Base-by-base conservation (phyloP, 1,139 yeast genomes). In the Zygosaccharomyces sapae region DNA sequence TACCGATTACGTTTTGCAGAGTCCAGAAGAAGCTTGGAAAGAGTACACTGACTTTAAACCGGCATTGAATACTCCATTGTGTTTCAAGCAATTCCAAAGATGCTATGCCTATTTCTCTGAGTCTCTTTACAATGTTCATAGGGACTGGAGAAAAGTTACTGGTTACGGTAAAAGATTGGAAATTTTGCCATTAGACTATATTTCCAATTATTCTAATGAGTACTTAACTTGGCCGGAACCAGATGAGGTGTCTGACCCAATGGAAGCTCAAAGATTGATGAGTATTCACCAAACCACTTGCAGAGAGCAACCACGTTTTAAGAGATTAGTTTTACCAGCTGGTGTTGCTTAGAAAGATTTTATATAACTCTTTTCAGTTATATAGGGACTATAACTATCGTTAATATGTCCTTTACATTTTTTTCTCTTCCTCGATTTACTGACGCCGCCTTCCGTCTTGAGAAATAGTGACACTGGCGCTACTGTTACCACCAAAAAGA, bases 111-210 rank as follows among this genome's bases (percentile, higher is more conserved):
- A 77, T 67, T 70, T 77, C 56, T 75, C 80, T 22, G 41, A 37
- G 9, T 54, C 79, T 6, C 70, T 76, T 59, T 75, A 70, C 66
- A 77, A 77, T 53, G 81, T 76, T 45, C 74, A 74, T 57, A 73
- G 81, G 56, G 81, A 77, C 62, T 77, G 81, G 81, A 69, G 64
- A 47, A 77, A 77, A 67, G 81, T 77, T 47, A 77, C 78, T 49
- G 71, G 72, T 44, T 77, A 77, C 56, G 80, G 81, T 51, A 76
- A 77, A n/a, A 71, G 81, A 60, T 69, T 77, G 59, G 74, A 73
- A 30, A 75, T 77, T 47, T 68, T 77, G 57, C 80, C 80, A 37
- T 58, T 55, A 12, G 77, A 73, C 53, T 77, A 74, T 59, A 58
- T 59, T 49, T 67, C 81, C 47, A 77, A 77, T 65, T 77, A 76